Evolutionary conservation across 2,329 filamentous ascomycete genomes (phyloP), one percentile per base, ranked within the genome.

Genomic region (Trichoderma brevicompactum): DNA sequence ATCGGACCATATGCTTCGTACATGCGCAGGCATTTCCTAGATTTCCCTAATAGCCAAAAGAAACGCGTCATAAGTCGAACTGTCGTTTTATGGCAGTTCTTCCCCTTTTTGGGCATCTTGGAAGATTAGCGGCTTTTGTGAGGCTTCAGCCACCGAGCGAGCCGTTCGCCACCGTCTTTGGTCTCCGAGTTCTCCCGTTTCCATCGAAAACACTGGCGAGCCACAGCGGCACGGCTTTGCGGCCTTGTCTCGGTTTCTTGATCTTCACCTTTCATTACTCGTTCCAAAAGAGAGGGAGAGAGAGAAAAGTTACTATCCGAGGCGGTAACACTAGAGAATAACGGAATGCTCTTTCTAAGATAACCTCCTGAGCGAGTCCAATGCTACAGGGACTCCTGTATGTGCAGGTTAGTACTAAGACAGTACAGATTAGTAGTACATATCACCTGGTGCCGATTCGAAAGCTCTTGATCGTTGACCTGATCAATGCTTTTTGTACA

Each of bases 101-200:
- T 15, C 10, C 38, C 23, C 17, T 52, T 34, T 59, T 23, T 46
- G 19, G 15, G 36, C 34, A 28, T 46, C 48, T 62, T 15, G 58
- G 44, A 32, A 34, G n/a, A 46, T 36, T 44, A 46, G 50, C 34
- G 32, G 52, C 36, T 36, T 54, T 23, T 54, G 10, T 28, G 17
- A 28, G 60, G 49, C 41, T 63, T 53, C 60, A 54, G 60, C 49
- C 60, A 54, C 52, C 6, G 17, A 41, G n/a, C 9, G 41, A 41
- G 36, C 40, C 19, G 17, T 46, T 50, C 7, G 56, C 54, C 56
- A 46, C 56, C 56, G 17, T n/a, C 32, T 28, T 17, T 19, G 44
- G 60, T 5, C 48, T 54, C 60, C 60, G 60, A 63, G 5, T 54
- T 63, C 32, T 63, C 49, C 60, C 60, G 60, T 43, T 54, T 36